Evolutionary conservation across 345 rosid genomes (phyloP).

Genomic region (Eucalyptus microcorys): DNA sequence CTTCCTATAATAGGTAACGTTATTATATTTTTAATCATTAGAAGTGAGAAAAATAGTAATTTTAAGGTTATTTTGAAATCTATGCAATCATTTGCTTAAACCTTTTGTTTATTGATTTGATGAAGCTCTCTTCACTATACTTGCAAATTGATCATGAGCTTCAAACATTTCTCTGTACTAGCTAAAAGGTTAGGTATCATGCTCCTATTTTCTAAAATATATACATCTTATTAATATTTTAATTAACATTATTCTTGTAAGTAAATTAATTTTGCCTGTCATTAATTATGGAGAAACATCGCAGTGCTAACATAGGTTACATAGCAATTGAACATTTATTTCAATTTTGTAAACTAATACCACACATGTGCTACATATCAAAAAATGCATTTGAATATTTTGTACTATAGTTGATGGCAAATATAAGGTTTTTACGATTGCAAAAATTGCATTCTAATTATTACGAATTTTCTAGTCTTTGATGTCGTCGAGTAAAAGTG

Average conservation of each 20-base stretch:
- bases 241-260: not conserved
- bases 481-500: not conserved
- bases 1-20: not conserved
- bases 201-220: not conserved
- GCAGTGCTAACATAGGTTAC: not conserved
- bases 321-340: not conserved
- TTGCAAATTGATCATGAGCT: not conserved
- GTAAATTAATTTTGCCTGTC: not conserved
- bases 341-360: too few species aligned
- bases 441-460: not conserved
- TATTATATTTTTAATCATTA: not conserved
- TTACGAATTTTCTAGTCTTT: not conserved
- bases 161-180: not conserved
- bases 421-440: not conserved
- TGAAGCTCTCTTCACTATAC: not conserved
- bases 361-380: too few species aligned
- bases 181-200: not conserved
- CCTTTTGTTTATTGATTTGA: not conserved
- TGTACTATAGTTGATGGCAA: not conserved
- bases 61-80: not conserved
- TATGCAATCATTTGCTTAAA: not conserved
- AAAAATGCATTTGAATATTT: not conserved
- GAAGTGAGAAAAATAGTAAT: not conserved
- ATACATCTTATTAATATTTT: not conserved
- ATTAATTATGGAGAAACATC: not conserved